phyloP scores from a whole-genome alignment of 768 basidiomycete species.

The Termitomyces sp. region DNA sequence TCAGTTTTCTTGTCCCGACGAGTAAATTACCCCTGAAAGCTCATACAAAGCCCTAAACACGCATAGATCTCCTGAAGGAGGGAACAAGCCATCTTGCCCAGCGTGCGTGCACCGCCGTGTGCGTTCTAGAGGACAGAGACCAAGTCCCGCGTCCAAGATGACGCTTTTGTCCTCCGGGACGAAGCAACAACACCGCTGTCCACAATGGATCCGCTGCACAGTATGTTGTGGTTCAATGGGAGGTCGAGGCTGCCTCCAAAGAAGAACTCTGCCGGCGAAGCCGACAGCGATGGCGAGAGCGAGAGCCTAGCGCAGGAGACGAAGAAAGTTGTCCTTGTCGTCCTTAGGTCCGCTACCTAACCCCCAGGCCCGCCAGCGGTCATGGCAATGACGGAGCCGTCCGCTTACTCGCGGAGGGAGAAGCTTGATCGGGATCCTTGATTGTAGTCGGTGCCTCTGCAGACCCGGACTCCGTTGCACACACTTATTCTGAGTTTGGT shows the following conservation, averaged over 20 bases:
- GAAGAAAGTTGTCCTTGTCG: constrained; percentile 58
- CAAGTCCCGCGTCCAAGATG: constrained; percentile 74
- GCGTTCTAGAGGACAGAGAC: constrained; percentile 82
- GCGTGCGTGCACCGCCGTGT: constrained; percentile 80
- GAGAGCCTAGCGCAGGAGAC: constrained; percentile 10
- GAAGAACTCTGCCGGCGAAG: too few species aligned
- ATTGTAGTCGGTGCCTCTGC: not conserved
- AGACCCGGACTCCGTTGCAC: too few species aligned
- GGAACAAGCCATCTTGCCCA: constrained; percentile 74
- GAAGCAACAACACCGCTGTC: constrained; percentile 24
- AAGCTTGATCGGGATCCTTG: constrained; percentile 54
- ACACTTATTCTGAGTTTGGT: not conserved
- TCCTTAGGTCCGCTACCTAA: constrained; percentile 26
- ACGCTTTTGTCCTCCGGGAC: constrained; percentile 82
- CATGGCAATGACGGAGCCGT: constrained; percentile 80
- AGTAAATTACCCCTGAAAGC: not conserved
- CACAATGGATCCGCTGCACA: constrained; percentile 73
- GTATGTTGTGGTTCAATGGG: constrained; percentile 85
- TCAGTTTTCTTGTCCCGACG: constrained; percentile 26
- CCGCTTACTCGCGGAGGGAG: constrained; percentile 78
- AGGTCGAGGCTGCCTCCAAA: constrained; percentile 46
- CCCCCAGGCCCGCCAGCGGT: constrained; percentile 60
- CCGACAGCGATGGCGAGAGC: constrained; percentile 7
- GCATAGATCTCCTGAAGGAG: constrained; percentile 88
- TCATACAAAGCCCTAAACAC: constrained; percentile 73